Evolutionary conservation across 345 rosid genomes (phyloP).

Genomic region (Eucalyptus dawsonii): DNA sequence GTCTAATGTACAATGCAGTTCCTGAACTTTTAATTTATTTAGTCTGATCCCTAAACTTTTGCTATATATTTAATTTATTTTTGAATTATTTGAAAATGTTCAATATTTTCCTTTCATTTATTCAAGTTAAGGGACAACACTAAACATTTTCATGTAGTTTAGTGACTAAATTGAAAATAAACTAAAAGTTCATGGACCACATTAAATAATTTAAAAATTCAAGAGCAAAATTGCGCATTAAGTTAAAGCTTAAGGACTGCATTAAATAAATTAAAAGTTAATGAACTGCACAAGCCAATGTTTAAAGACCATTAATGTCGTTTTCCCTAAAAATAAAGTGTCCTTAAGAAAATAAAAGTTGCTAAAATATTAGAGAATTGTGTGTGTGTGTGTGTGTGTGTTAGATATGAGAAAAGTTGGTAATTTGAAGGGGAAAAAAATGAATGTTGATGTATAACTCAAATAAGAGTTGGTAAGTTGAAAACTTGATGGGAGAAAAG

Average conservation of each 20-base stretch:
- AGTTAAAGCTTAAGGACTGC: not conserved
- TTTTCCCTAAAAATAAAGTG: not conserved
- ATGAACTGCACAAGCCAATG: not conserved
- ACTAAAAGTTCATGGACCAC: too few relatives aligned
- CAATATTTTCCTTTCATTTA: too few relatives aligned
- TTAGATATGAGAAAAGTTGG: not conserved
- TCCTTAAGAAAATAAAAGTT: not conserved
- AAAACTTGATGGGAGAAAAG: not conserved
- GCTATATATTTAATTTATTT: too few relatives aligned
- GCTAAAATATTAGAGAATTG: not conserved
- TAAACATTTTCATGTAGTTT: not conserved
- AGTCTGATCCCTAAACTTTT: rapidly evolving
- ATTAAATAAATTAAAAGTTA: too few relatives aligned
- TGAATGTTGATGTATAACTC: not conserved
- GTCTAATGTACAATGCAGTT: too few relatives aligned
- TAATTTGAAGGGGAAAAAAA: not conserved
- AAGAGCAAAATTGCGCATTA: not conserved
- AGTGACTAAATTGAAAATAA: rapidly evolving
- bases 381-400: not conserved
- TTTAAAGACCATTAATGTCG: not conserved
- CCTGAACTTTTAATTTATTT: too few relatives aligned
- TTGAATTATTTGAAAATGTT: too few relatives aligned
- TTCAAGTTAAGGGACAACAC: not conserved
- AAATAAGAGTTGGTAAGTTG: not conserved
- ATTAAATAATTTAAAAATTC: too few relatives aligned